Percentiles rank a stretch among this genome's conserved stretches.
phyloP scores from a whole-genome alignment of 2,329 filamentous ascomycete species.

The Beauveria scarabaeidicola region DNA sequence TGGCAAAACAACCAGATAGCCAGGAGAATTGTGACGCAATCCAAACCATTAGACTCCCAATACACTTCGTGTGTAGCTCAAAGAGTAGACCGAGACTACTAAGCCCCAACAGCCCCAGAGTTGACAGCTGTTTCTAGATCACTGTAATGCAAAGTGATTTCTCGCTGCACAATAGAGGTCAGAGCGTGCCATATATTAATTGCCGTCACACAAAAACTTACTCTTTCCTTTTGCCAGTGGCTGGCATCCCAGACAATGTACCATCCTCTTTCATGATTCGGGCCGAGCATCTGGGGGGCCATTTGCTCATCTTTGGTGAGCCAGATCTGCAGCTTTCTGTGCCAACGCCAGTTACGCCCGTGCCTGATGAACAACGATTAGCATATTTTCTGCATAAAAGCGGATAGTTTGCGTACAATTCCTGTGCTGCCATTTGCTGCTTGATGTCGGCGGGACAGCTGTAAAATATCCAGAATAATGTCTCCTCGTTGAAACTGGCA shows the following conservation, averaged over 20 bases:
- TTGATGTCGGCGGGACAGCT: conserved; percentile 54
- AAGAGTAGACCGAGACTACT: neutral
- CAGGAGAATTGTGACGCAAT: neutral
- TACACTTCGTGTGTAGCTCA: neutral
- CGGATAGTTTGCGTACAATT: conserved; percentile 43
- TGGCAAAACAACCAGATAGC: neutral
- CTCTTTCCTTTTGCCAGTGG: conserved; percentile 55
- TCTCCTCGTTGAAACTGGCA: conserved; percentile 59
- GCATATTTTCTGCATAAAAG: neutral
- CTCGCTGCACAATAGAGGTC: conserved; percentile 34
- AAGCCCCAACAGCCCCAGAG: conserved; percentile 21
- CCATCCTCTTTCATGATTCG: conserved; percentile 54
- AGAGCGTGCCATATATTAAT: conserved; percentile 6
- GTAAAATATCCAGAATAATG: conserved; percentile 62
- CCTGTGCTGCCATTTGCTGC: conserved; percentile 54
- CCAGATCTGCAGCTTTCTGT: conserved; percentile 59
- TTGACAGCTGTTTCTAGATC: conserved; percentile 47
- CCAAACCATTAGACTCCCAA: neutral
- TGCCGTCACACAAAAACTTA: conserved; percentile 27
- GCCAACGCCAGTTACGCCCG: conserved; percentile 59
- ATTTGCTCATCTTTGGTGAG: conserved; percentile 60
- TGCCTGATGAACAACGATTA: conserved; percentile 32
- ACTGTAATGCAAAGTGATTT: conserved; percentile 52
- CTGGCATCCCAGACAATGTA: conserved; percentile 58
- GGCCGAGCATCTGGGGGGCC: conserved; percentile 51